phyloP scores from a whole-genome alignment of 148 eudicot species.

The Heliosperma pusillum region DNA sequence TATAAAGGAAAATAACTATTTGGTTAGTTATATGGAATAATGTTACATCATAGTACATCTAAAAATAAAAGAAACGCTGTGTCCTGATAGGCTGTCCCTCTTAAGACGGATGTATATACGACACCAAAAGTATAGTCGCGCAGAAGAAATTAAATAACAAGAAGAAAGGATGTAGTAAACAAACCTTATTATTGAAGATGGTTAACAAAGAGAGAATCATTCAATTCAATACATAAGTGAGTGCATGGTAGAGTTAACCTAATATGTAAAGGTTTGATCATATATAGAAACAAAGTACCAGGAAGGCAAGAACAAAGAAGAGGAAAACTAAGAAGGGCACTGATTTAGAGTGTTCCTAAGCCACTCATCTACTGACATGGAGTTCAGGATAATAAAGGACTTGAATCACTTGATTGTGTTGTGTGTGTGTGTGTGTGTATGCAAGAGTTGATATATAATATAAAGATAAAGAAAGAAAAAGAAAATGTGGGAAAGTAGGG shows the following conservation, averaged over 20 bases:
- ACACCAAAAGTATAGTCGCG: not conserved
- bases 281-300: constrained; percentile 6
- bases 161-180: not conserved
- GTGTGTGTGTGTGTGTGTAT: not conserved
- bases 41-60: not conserved
- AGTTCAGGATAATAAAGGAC: constrained; percentile 16
- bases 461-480: not conserved
- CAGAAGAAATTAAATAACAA: not conserved
- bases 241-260: not conserved
- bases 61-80: too few relatives aligned
- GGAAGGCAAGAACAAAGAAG: not conserved
- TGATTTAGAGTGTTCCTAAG: constrained; percentile 30
- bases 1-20: not conserved
- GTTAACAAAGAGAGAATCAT: not conserved
- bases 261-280: constrained; percentile 8
- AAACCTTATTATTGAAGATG: not conserved
- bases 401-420: constrained; percentile 1
- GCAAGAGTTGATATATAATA: too few relatives aligned
- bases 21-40: not conserved
- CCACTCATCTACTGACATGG: constrained; percentile 58
- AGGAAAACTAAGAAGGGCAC: constrained; percentile 23
- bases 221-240: not conserved
- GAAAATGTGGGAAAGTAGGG: constrained; percentile 23
- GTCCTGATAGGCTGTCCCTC: too few relatives aligned
- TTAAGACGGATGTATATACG: too few relatives aligned